A percentile compares a stretch with the other conserved stretches of the same genome.
These are phyloP conservation scores for Taphrina sp. DNA, from an alignment of 1,139 yeast genomes.

Conservation along the genomic window DNA sequence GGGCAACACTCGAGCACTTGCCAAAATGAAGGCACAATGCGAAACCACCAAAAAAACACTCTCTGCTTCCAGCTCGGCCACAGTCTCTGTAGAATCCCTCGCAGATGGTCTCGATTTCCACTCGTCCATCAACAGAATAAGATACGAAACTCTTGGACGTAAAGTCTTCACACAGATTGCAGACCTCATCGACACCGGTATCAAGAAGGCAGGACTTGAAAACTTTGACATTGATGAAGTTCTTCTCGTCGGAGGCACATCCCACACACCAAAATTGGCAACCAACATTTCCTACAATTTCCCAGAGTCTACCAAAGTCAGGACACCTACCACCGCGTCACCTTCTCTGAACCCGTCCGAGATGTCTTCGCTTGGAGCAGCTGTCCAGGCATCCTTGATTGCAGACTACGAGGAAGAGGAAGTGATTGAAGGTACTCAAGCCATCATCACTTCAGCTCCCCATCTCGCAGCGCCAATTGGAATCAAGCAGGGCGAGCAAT, in stretches of 20 bases:
- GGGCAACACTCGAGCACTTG: constrained; percentile 74
- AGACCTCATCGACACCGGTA: constrained; percentile 68
- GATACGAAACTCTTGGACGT: constrained; percentile 87
- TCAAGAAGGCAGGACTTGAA: constrained; percentile 80
- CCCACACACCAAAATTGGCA: constrained; percentile 89
- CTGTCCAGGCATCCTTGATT: constrained; percentile 89
- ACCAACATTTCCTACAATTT: constrained; percentile 68
- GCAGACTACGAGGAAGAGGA: constrained; percentile 84
- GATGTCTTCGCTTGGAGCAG: constrained; percentile 90
- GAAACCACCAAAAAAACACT: constrained; percentile 86
- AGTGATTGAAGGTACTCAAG: constrained; percentile 77
- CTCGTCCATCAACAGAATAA: constrained; percentile 86
- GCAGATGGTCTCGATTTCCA: constrained; percentile 94
- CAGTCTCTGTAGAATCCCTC: constrained; percentile 90
- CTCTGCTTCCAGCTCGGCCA: constrained; percentile 82
- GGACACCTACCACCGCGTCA: constrained; percentile 73
- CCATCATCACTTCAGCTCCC: constrained; percentile 84
- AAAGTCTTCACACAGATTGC: constrained; percentile 72
- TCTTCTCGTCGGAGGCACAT: constrained; percentile 87
- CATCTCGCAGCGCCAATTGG: constrained; percentile 86
- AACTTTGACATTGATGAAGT: constrained; percentile 87
- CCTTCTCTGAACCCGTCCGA: constrained; percentile 88
- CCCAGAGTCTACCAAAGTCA: constrained; percentile 74
- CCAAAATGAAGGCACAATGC: constrained; percentile 83
- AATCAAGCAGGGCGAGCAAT: constrained; percentile 69